A percentile compares a stretch with the other conserved stretches of the same genome.
phyloP scores from a whole-genome alignment of 1,284 basidiomycete genomes.

The Melanopsichium pennsylvanicum region DNA sequence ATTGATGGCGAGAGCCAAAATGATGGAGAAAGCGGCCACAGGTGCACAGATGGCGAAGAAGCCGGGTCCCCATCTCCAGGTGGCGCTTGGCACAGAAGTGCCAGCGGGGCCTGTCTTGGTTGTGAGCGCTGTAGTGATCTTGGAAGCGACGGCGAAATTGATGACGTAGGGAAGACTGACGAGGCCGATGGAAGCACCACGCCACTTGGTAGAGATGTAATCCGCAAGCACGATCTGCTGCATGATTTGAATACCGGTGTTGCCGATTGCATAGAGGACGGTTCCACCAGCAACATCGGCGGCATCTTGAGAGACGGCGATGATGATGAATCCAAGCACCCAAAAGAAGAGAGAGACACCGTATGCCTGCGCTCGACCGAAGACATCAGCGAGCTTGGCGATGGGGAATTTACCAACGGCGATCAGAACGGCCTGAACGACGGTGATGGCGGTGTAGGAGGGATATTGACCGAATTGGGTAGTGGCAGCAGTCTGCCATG shows the following conservation, averaged over 20 bases:
- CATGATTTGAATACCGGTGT: constrained; percentile 63
- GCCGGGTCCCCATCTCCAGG: constrained; percentile 63
- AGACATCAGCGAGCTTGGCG: constrained; percentile 64
- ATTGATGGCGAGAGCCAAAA: constrained; percentile 51
- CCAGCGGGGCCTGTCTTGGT: not conserved
- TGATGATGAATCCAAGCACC: constrained; percentile 59
- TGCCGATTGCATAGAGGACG: constrained; percentile 62
- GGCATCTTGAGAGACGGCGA: constrained; percentile 52
- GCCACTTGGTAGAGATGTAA: constrained; percentile 57
- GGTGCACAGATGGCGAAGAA: constrained; percentile 63
- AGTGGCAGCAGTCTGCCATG: constrained; percentile 41
- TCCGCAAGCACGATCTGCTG: constrained; percentile 64
- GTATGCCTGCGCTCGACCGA: constrained; percentile 60
- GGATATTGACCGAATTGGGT: constrained; percentile 25
- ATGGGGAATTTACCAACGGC: constrained; percentile 64
- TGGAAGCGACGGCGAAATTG: constrained; percentile 53
- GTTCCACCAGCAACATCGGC: constrained; percentile 48
- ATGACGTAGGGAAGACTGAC: constrained; percentile 60
- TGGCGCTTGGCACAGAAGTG: not conserved
- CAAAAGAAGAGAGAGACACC: constrained; percentile 55
- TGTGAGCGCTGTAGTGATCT: constrained; percentile 18
- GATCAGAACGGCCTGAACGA: constrained; percentile 60
- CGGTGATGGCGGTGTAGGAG: constrained; percentile 45
- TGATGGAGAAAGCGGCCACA: constrained; percentile 55
- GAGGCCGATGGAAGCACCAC: constrained; percentile 58